phyloP scores from a whole-genome alignment of 345 rosid species.

The Pistacia vera region DNA sequence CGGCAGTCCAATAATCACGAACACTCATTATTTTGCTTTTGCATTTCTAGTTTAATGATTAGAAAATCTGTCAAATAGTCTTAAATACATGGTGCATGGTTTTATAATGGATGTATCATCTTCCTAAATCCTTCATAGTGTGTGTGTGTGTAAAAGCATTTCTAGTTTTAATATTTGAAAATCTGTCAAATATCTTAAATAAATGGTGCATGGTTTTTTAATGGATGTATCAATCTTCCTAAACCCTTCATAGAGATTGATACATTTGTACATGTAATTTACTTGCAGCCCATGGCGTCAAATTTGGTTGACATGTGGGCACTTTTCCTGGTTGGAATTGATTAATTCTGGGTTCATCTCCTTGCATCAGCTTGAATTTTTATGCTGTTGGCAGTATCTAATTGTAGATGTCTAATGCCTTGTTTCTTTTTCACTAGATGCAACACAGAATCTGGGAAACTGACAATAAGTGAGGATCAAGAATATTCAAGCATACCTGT shows the following conservation, averaged over 20 bases:
- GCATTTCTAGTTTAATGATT: neutral
- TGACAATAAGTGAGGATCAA: conserved; percentile 37
- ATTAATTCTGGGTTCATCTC: neutral
- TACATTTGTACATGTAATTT: neutral
- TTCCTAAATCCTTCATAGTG: too few species aligned
- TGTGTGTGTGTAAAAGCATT: neutral
- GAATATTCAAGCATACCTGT: conserved; percentile 34
- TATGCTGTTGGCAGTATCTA: neutral
- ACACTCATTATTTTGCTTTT: too few species aligned
- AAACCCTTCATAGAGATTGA: too few species aligned
- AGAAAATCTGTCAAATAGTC: neutral
- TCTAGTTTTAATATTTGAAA: neutral
- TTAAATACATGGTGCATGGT: neutral
- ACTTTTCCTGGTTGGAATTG: neutral
- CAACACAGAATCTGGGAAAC: conserved; percentile 42
- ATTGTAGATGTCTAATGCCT: conserved; percentile 3
- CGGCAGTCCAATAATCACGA: too few species aligned
- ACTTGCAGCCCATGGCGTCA: neutral
- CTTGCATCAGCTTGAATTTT: neutral
- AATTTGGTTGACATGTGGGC: neutral
- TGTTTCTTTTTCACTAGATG: conserved; percentile 33
- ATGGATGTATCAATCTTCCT: neutral
- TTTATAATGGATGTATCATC: neutral
- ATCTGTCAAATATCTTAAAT: neutral
- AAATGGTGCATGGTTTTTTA: neutral